These are phyloP conservation scores for Diutina siamensis DNA, from an alignment of 1,139 yeast genomes.

Conservation along the genomic window DNA sequence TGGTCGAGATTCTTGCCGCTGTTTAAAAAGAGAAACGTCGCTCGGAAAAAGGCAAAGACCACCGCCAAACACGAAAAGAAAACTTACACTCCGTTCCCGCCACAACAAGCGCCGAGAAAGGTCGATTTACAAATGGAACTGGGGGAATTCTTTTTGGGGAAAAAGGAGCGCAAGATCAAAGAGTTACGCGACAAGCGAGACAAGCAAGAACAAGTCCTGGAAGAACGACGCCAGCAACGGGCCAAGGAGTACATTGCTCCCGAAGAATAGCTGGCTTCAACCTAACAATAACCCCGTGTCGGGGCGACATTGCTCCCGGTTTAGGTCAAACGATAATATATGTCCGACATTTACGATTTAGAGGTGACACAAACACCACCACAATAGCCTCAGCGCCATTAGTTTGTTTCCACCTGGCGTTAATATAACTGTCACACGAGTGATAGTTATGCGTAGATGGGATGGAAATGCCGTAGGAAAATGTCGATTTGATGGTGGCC, in stretches of 20 bases:
- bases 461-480: too few relatives aligned
- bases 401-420: too few relatives aligned
- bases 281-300: too few relatives aligned
- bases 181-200: slow-evolving; percentile 69
- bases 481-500: too few relatives aligned
- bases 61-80: slow-evolving; percentile 56
- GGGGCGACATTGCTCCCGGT: too few relatives aligned
- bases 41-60: slow-evolving; percentile 78
- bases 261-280: slow-evolving; percentile 35
- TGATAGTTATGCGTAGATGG: too few relatives aligned
- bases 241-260: slow-evolving; percentile 80
- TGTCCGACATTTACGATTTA: too few relatives aligned
- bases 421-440: too few relatives aligned
- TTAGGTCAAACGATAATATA: too few relatives aligned
- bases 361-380: too few relatives aligned
- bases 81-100: slow-evolving; percentile 98
- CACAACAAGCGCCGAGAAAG: slow-evolving; percentile 94
- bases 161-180: slow-evolving; percentile 65
- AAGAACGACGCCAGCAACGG: slow-evolving; percentile 56
- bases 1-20: slow-evolving; percentile 97
- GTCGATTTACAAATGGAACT: slow-evolving; percentile 94
- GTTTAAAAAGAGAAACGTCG: slow-evolving; percentile 93
- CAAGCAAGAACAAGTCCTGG: slow-evolving; percentile 62
- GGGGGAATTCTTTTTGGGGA: slow-evolving; percentile 94
- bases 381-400: too few relatives aligned